Base-by-base conservation (phyloP, 345 rosid species). In the Chamaenerion angustifolium region DNA sequence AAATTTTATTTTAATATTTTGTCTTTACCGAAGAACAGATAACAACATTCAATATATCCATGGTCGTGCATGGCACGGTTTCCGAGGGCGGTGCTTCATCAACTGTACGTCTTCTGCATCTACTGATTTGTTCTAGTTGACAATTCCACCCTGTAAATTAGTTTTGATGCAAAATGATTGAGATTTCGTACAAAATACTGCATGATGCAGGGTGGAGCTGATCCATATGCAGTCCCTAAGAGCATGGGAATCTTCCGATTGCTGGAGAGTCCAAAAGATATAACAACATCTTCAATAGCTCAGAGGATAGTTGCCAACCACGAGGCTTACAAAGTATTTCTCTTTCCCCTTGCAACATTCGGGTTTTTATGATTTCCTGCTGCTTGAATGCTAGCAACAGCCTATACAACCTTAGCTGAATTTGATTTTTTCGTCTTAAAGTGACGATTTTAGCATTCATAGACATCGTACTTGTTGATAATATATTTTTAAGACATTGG, bases 21-120 rank as follows among this genome's bases (percentile, higher is more conserved):
- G 41, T 40, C 12, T 23, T 54, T 37, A 35, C 11, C 3, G n/a
- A n/a, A 14, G 52, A 47, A 65, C 83, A 87, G 94, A 76, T 87
- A 54, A 77, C 78, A 17, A 87, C 96, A 60, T 87, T 87, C 68
- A 82, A 87, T 61, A 77, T 87, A 57, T 73, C 82, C 19, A 51
- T 81, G 73, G 88, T 89, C 31, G 95, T 83, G 70, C 97, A 67
- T 57, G 95, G 98, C 51, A 83, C 95, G 49, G 63, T 85, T 46
- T 77, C 95, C 6, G 98, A 90, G 69, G 68, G 73, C 53, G 71
- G 73, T 61, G 17, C 57, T 56, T 45, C 55, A 37, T 62, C 48
- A 46, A 42, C 60, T 15, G 89, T 82, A 72, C 61, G 79, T 49
- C 61, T 11, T 27, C 48, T 12, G 11, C 15, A 15, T 52, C 43